phyloP scores from a whole-genome alignment of 1,139 yeast genomes.

The Hyphopichia burtonii region DNA sequence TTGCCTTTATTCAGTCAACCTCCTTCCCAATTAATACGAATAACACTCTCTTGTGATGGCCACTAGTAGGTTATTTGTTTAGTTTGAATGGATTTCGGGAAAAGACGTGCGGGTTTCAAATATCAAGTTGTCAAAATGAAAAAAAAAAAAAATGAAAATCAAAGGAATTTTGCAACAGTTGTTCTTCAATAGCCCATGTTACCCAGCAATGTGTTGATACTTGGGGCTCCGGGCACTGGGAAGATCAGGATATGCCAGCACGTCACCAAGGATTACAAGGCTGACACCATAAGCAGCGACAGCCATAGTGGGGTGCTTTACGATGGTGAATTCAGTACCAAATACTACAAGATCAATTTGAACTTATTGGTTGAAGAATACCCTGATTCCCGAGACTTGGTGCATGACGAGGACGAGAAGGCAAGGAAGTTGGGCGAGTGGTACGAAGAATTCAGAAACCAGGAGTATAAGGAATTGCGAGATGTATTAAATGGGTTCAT shows the following conservation, averaged over 20 bases:
- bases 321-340: constrained; percentile 26
- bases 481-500: constrained; percentile 40
- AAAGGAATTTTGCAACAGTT: not conserved
- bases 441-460: constrained; percentile 28
- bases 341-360: constrained; percentile 30
- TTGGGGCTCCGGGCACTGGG: constrained; percentile 41
- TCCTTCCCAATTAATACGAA: too few relatives aligned
- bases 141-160: not conserved
- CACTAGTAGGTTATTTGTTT: too few relatives aligned
- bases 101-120: too few relatives aligned
- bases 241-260: constrained; percentile 29
- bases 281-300: constrained; percentile 9
- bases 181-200: not conserved
- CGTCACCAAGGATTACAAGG: constrained; percentile 13
- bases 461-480: constrained; percentile 36
- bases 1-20: too few relatives aligned
- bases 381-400: constrained; percentile 20
- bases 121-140: not conserved
- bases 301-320: constrained; percentile 41
- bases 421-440: constrained; percentile 22
- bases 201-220: constrained; percentile 32
- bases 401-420: constrained; percentile 4
- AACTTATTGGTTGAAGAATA: constrained; percentile 41
- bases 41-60: too few relatives aligned
- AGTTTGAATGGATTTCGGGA: too few relatives aligned